phyloP scores from a whole-genome alignment of 2,329 filamentous ascomycete species.

The Cercospora beticola region DNA sequence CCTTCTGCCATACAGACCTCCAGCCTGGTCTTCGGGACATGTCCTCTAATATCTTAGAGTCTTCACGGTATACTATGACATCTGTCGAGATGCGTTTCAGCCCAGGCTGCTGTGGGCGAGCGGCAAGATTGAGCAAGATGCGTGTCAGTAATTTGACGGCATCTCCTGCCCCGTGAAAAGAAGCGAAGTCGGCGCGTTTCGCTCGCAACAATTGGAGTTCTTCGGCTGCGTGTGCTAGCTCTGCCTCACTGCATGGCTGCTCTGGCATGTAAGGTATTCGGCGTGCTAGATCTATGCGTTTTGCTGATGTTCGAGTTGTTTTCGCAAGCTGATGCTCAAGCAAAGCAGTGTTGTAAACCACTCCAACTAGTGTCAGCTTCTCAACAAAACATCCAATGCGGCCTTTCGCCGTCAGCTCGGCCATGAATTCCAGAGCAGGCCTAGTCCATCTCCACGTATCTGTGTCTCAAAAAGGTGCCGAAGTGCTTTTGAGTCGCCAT shows the following conservation, averaged over 20 bases:
- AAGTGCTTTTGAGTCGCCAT: not conserved
- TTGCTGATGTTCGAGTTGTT: no score
- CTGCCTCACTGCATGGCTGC: no score
- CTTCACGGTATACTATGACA: not conserved
- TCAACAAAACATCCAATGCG: not conserved
- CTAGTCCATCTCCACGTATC: not conserved
- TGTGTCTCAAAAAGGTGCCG: not conserved
- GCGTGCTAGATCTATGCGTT: no score
- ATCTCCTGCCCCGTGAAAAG: not conserved
- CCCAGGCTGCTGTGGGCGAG: not conserved
- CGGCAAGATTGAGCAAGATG: not conserved
- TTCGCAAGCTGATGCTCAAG: no score
- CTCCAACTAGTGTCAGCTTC: not conserved
- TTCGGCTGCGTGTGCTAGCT: not conserved
- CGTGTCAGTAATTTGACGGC: not conserved
- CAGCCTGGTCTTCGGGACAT: not conserved
- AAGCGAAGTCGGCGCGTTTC: not conserved
- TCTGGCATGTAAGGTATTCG: no score
- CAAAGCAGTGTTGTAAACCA: no score
- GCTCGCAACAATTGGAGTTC: not conserved
- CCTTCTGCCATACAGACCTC: not conserved
- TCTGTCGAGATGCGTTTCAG: not conserved
- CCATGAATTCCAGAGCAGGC: not conserved
- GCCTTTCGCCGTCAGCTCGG: not conserved
- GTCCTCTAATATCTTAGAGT: not conserved